Percentiles rank a stretch among this genome's conserved stretches.
Evolutionary conservation across 1,284 basidiomycete species (phyloP).

Genomic region (Entoloma clypeatum): DNA sequence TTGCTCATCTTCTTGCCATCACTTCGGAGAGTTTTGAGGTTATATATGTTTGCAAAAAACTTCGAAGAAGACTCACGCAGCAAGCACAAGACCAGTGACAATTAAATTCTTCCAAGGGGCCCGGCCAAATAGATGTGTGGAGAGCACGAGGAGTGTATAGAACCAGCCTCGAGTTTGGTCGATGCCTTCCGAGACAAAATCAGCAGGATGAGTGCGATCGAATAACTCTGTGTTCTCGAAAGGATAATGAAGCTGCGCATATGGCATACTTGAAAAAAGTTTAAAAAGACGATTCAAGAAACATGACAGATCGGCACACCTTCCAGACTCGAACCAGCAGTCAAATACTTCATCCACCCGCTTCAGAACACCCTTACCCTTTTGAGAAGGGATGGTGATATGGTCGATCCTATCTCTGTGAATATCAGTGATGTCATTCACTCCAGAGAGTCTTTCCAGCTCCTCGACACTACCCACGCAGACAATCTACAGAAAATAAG

Average conservation of each 20-base stretch:
- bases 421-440: conserved; percentile 84
- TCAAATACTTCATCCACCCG: conserved; percentile 98
- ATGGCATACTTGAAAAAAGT: conserved; percentile 80
- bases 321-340: conserved; percentile 99
- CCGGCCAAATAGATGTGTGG: conserved; percentile 88
- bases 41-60: background rate
- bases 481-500: conserved; percentile 56
- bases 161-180: conserved; percentile 98
- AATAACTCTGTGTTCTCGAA: conserved; percentile 95
- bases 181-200: conserved; percentile 97
- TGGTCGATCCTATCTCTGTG: conserved; percentile 95
- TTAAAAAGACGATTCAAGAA: conserved; percentile 9
- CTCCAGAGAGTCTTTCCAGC: conserved; percentile 85
- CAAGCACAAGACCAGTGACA: conserved; percentile 93
- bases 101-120: conserved; percentile 99
- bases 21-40: conserved; percentile 33
- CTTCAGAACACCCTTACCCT: conserved; percentile 85
- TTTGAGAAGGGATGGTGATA: conserved; percentile 92
- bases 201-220: conserved; percentile 88
- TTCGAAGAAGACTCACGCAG: conserved; percentile 56
- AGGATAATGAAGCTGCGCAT: conserved; percentile 96
- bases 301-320: conserved; percentile 46
- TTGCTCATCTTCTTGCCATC: conserved; percentile 99
- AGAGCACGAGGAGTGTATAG: conserved; percentile 96
- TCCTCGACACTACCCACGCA: conserved; percentile 88